Percentiles rank a stretch among this genome's conserved stretches.
Evolutionary conservation across 2,329 filamentous ascomycete genomes (phyloP).

Genomic region (Fonsecaea monophora): DNA sequence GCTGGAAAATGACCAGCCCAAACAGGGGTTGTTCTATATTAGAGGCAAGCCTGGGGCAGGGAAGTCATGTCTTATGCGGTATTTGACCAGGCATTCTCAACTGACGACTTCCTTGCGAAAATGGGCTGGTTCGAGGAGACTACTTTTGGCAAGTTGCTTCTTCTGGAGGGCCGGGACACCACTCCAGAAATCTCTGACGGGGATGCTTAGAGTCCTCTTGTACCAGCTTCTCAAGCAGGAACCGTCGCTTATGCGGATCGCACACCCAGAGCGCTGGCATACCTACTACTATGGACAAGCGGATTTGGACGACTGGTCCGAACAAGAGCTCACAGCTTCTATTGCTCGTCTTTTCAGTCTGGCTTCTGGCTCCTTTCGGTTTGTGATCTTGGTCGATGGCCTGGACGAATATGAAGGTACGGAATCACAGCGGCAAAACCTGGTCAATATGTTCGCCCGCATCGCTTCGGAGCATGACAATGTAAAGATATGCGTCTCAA

Average conservation of each 20-base stretch:
- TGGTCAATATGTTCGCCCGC: constrained; percentile 6
- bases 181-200: constrained; percentile 48
- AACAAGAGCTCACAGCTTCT: constrained; percentile 40
- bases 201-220: constrained; percentile 48
- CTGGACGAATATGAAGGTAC: constrained; percentile 43
- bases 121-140: background rate
- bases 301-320: constrained; percentile 43
- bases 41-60: background rate
- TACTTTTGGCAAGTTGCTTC: constrained; percentile 13
- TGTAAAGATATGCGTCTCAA: constrained; percentile 10
- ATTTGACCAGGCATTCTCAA: background rate
- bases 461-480: background rate
- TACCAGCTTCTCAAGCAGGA: constrained; percentile 46
- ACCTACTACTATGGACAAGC: constrained; percentile 18
- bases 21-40: background rate
- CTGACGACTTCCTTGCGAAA: background rate
- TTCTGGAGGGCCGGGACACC: constrained; percentile 15
- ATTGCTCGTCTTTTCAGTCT: constrained; percentile 40
- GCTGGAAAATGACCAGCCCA: background rate
- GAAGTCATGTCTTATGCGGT: background rate
- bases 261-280: background rate
- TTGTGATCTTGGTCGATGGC: constrained; percentile 42
- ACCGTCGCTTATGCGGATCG: background rate
- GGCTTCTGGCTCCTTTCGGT: constrained; percentile 32
- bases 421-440: background rate